These are phyloP conservation scores for Drosera spatulata DNA, from an alignment of 179 eudicot genomes.

Conservation along the genomic window DNA sequence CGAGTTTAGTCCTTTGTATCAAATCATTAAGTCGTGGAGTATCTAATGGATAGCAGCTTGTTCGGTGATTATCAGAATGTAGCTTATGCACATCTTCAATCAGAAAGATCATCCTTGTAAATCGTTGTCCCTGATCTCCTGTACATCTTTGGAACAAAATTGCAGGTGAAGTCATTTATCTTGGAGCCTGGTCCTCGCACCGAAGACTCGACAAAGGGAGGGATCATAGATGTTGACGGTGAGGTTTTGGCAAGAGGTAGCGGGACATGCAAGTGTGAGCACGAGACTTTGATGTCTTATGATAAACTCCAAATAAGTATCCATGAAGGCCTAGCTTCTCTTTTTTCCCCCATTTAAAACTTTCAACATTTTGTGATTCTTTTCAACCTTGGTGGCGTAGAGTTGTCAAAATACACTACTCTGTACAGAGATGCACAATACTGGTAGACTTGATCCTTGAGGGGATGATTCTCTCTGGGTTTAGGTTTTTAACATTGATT, in stretches of 20 bases:
- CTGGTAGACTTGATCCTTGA: no score
- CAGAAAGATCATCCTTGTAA: not conserved
- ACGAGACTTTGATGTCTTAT: slow-evolving; percentile 57
- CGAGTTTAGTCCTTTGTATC: not conserved
- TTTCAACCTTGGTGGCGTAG: no score
- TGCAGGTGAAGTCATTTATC: slow-evolving; percentile 73
- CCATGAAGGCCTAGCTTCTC: slow-evolving; percentile 77
- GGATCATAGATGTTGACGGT: slow-evolving; percentile 88
- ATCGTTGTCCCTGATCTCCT: not conserved
- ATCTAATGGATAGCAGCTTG: no score
- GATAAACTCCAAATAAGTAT: slow-evolving; percentile 48
- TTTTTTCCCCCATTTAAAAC: slow-evolving; percentile 37
- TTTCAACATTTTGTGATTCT: no score
- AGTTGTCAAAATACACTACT: no score
- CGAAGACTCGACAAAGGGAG: slow-evolving; percentile 47
- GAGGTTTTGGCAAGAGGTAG: slow-evolving; percentile 91
- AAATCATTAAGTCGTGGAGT: no score
- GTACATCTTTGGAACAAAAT: not conserved
- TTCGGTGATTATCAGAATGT: no score
- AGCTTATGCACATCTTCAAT: not conserved
- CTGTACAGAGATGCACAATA: no score
- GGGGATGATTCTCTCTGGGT: no score
- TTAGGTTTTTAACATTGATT: no score
- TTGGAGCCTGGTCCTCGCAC: slow-evolving; percentile 73
- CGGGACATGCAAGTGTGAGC: slow-evolving; percentile 50